Evolutionary conservation across 352 stramenopile genomes (phyloP), one percentile per base, ranked within the genome.

Genomic region (Saprolegnia diclina): DNA sequence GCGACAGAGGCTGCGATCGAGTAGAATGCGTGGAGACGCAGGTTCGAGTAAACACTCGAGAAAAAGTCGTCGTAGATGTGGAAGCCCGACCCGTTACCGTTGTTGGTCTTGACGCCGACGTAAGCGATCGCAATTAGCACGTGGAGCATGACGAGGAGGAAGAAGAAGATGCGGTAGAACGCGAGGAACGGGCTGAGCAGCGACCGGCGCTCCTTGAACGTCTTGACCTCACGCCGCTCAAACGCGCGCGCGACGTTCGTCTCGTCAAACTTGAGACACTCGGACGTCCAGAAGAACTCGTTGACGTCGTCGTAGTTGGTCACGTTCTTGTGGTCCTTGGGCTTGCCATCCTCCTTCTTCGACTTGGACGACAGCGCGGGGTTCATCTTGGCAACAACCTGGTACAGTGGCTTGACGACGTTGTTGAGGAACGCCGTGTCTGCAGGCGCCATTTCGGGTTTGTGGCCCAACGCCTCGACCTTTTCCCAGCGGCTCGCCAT

Each of bases 221-320:
- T 92, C 80, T 95, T 95, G n/a, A 80, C 80, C 35, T 91, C 81
- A 19, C 77, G 79, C 29, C 77, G 59, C 42, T 80, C 76, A 59
- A 94, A 76, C 22, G 87, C 88, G 37, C 87, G 81, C 0, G 86
- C 83, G 2, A 92, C 82, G 48, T 88, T 94, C 46, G 81, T 79
- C 64, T 92, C 84, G 72, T 95, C 85, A 75, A 92, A 95, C 45
- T 87, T 62, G 6, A 95, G 76, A 48, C 88, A 94, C 22, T 74
- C 76, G 38, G 79, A 73, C 56, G 75, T 80, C 88, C 88, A 95
- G 72, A 95, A 95, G 67, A 95, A 94, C 74, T 95, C 88, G 75
- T 95, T 95, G 62, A 93, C 80, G 71, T 95, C 88, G 77, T 95
- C 88, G 61, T 95, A 95, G 73, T 95, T 95, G 44, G 85, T 91